Percentiles rank a stretch among this genome's conserved stretches.
Evolutionary conservation across 202 grass and related monocot genomes (phyloP).

Genomic region (Panicum hallii): DNA sequence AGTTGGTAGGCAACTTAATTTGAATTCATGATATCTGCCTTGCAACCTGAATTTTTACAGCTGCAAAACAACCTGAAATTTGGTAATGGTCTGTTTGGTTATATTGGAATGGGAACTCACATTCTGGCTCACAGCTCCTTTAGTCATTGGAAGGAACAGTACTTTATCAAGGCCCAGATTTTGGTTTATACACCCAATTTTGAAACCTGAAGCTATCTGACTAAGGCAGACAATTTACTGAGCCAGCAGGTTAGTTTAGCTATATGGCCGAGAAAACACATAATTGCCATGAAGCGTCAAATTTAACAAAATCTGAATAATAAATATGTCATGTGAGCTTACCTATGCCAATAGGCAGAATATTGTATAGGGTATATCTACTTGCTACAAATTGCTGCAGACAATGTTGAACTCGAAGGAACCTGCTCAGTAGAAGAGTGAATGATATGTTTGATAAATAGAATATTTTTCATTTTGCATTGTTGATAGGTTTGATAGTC

Average conservation of each 20-base stretch:
- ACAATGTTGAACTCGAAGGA: too few relatives aligned
- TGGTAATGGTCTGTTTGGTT: neutral
- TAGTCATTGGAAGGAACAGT: neutral
- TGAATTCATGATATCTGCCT: neutral
- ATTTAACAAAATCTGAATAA: neutral
- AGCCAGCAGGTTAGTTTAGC: neutral
- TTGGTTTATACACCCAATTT: neutral
- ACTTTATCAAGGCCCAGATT: neutral
- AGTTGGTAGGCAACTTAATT: neutral
- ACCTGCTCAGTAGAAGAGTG: too few relatives aligned
- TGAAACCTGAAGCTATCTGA: neutral
- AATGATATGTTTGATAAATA: too few relatives aligned
- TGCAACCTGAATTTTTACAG: neutral
- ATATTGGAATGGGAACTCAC: neutral
- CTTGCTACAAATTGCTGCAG: neutral
- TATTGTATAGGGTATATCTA: neutral
- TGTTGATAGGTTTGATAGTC: too few relatives aligned
- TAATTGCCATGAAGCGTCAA: neutral
- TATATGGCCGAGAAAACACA: neutral
- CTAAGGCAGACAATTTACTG: neutral
- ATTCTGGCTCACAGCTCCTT: neutral
- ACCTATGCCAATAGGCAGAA: neutral
- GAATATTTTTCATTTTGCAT: too few relatives aligned
- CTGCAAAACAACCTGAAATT: slow-evolving; percentile 8
- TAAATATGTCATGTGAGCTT: slow-evolving; percentile 3